These are phyloP conservation scores for Didymella pinodella DNA, from an alignment of 2,329 filamentous ascomycete genomes.

Conservation along the genomic window DNA sequence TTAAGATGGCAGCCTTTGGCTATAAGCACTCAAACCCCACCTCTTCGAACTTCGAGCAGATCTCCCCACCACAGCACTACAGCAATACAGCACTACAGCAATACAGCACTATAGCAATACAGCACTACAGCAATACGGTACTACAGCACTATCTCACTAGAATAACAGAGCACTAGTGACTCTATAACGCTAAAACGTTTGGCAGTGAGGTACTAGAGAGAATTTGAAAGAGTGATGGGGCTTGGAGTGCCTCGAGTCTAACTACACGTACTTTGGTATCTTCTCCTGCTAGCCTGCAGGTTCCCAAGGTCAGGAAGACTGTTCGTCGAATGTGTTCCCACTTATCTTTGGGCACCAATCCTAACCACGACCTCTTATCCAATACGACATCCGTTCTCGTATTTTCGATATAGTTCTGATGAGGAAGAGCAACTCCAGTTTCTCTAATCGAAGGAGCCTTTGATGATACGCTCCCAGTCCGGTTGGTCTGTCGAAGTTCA, in stretches of 20 bases:
- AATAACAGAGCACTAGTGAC: background rate
- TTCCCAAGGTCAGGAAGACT: background rate
- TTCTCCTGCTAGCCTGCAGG: background rate
- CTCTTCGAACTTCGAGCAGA: slow-evolving; percentile 5
- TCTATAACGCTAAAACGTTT: background rate
- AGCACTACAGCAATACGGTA: no score
- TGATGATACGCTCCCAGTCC: slow-evolving; percentile 13
- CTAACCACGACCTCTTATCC: background rate
- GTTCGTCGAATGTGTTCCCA: background rate
- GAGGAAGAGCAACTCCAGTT: slow-evolving; percentile 2
- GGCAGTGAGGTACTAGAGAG: background rate
- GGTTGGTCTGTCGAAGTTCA: slow-evolving; percentile 1
- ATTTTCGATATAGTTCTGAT: background rate
- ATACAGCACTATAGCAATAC: no score
- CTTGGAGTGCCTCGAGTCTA: background rate
- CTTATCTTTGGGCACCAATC: background rate
- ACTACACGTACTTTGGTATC: background rate
- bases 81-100: no score
- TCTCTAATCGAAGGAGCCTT: background rate
- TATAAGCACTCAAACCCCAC: slow-evolving; percentile 11
- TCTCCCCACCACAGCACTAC: background rate
- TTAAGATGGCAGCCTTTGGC: background rate
- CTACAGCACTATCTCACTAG: no score
- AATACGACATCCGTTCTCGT: background rate
- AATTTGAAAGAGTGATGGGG: background rate